Evolutionary conservation across 1,139 yeast genomes (phyloP), one percentile per base, ranked within the genome.

Genomic region (Meyerozyma carpophila): DNA sequence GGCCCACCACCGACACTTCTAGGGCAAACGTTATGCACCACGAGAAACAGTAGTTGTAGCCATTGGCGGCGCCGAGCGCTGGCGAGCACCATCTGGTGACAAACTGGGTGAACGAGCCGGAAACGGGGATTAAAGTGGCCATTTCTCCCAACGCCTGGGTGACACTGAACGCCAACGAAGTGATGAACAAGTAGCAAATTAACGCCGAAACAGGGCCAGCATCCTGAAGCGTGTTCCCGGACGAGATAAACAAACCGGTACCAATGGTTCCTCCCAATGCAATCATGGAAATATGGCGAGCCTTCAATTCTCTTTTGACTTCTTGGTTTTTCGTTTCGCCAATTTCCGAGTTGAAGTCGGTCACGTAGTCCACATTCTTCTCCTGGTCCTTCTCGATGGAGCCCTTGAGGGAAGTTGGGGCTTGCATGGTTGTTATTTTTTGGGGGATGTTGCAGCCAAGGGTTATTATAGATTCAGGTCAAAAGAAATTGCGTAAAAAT

Each of bases 1-100:
- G 88, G 20, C 94, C 91, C 31, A 84, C 81, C 24, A 88, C 87
- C 13, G 91, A 83, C 45, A 88, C 69, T 64, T 88, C 96, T 47
- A 87, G 79, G 6, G 95, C 88, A 65, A 79, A 85, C 2, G 95
- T 85, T 51, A 84, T 82, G 44, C 89, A 88, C 93, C 94, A 87
- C 18, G 86, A 79, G 63, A 85, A 86, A 91, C 93, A 86, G 62
- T 88, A 89, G 66, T 81, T 74, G 79, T 88, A 87, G 44, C 93
- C 94, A 54, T 82, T 81, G 40, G 94, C 82, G 45, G 86, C 88
- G 50, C 95, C 94, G 45, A 84, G 67, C 8, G 90, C 79, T 26
- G 83, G 84, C 9, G 85, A 79, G 44, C 78, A 62, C 71, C 86
- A 86, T 57, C 90, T 67, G 43, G 84, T 70, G 27, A 68, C 67